Percentiles rank a stretch among this genome's conserved stretches.
Conservation (phyloP, 768 basidiomycete genomes). For the Boletus subcaerulescens region DNA sequence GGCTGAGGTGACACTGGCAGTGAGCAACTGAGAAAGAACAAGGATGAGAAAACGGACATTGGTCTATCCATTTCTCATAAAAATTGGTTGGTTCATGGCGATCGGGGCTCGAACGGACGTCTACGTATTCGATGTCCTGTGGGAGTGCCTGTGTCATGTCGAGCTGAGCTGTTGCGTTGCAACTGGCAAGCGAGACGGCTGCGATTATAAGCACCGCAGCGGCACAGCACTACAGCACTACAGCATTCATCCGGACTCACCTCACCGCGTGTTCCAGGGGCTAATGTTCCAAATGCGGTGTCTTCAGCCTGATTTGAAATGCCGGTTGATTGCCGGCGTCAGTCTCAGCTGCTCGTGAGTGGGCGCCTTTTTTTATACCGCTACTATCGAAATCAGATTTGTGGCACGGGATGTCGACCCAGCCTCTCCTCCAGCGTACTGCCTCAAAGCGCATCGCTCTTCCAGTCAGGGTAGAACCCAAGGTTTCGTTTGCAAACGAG, state of each 20-base stretch:
- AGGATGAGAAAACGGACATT: conserved; percentile 35
- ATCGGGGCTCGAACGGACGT: conserved; percentile 7
- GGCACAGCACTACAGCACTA: too few relatives aligned
- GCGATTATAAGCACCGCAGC: conserved; percentile 2
- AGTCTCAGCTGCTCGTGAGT: background rate
- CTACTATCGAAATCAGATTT: background rate
- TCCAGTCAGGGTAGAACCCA: conserved; percentile 91
- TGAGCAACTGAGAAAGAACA: conserved; percentile 2
- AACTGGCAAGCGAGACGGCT: background rate
- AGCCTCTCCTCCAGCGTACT: conserved; percentile 94
- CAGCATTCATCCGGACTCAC: too few relatives aligned
- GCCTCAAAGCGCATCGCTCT: conserved; percentile 93
- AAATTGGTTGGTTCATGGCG: conserved; percentile 35
- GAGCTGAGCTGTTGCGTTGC: background rate
- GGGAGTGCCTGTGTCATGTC: conserved; percentile 5
- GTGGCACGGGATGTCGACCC: conserved; percentile 76
- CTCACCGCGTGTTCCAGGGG: conserved; percentile 9
- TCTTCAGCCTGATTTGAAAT: conserved; percentile 8
- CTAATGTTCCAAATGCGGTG: conserved; percentile 11
- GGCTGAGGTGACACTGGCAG: conserved; percentile 37
- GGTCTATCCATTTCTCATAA: conserved; percentile 50
- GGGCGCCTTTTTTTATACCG: background rate
- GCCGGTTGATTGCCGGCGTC: conserved; percentile 5
- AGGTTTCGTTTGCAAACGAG: conserved; percentile 94
- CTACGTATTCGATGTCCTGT: conserved; percentile 27